phyloP scores from a whole-genome alignment of 139 green algal genomes.

The Bryopsis sp. region DNA sequence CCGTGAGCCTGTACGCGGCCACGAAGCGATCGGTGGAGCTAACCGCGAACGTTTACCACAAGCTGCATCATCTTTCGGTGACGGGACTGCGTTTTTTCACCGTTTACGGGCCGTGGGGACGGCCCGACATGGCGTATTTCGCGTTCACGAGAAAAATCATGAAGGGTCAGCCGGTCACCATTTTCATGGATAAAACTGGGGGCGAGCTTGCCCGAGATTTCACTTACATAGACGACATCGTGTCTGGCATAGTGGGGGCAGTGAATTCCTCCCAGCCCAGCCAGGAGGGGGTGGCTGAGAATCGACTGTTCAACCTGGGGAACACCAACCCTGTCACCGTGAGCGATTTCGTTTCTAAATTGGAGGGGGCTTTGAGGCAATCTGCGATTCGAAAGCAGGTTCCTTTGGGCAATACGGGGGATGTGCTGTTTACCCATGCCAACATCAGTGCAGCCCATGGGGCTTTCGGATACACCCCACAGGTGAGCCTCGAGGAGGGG shows the following conservation, averaged over 20 bases:
- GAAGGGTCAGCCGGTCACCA: constrained; percentile 44
- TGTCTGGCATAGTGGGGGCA: constrained; percentile 43
- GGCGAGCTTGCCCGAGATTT: constrained; percentile 51
- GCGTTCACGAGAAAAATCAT: constrained; percentile 59
- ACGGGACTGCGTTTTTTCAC: constrained; percentile 79
- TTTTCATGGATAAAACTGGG: constrained; percentile 41
- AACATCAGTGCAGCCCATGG: constrained; percentile 45
- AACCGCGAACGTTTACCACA: constrained; percentile 62
- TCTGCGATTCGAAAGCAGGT: constrained; percentile 42
- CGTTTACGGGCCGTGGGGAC: constrained; percentile 69
- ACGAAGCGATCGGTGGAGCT: constrained; percentile 64
- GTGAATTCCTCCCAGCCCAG: constrained; percentile 39
- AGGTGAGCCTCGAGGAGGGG: constrained; percentile 34
- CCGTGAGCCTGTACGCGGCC: constrained; percentile 64
- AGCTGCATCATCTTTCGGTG: constrained; percentile 58
- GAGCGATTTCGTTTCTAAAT: constrained; percentile 45
- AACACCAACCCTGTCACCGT: constrained; percentile 66
- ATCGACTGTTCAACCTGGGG: constrained; percentile 9
- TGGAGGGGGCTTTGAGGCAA: constrained; percentile 48
- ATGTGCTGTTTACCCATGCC: constrained; percentile 68
- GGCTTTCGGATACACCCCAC: constrained; percentile 33
- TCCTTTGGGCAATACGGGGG: constrained; percentile 48
- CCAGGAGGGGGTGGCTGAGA: constrained; percentile 21
- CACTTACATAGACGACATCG: constrained; percentile 75
- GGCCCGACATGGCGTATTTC: constrained; percentile 74